Conservation (phyloP, 2,329 filamentous ascomycete species). For the Magnaporthiopsis rhizophila region DNA sequence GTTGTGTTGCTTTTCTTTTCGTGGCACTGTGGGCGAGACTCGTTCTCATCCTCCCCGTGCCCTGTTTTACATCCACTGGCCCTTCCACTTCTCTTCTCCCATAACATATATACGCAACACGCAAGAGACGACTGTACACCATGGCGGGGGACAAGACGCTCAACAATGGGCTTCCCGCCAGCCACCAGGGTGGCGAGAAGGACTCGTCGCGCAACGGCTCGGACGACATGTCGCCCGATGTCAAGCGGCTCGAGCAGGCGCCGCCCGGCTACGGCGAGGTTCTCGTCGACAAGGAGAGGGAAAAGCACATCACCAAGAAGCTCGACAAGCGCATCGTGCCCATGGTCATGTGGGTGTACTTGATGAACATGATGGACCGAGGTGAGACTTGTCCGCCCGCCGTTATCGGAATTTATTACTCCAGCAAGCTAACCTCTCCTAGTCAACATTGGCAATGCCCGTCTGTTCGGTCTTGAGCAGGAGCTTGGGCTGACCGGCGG, state of each 20-base stretch:
- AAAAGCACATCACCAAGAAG: constrained; percentile 4
- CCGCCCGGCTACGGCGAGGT: background rate
- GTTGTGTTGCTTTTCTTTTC: background rate
- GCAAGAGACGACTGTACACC: background rate
- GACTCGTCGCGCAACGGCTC: constrained; percentile 1
- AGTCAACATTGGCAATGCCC: constrained; percentile 9
- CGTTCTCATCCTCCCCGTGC: background rate
- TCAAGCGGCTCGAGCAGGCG: background rate
- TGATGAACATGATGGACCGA: constrained; percentile 8
- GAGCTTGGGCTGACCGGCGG: constrained; percentile 48
- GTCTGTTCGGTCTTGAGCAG: constrained; percentile 52
- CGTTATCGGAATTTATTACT: background rate
- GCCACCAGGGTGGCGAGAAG: background rate
- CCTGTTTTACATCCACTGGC: background rate
- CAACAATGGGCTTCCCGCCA: background rate
- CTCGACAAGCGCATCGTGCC: constrained; percentile 7
- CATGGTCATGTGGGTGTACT: constrained; percentile 7
- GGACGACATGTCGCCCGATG: constrained; percentile 2
- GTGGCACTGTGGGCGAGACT: background rate
- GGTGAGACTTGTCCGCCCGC: background rate
- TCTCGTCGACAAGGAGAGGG: background rate
- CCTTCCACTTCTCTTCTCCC: background rate
- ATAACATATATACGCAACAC: background rate
- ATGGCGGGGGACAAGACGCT: background rate
- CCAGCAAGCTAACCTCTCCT: background rate